Evolutionary conservation across 345 rosid genomes (phyloP).

Genomic region (Salix exigua): DNA sequence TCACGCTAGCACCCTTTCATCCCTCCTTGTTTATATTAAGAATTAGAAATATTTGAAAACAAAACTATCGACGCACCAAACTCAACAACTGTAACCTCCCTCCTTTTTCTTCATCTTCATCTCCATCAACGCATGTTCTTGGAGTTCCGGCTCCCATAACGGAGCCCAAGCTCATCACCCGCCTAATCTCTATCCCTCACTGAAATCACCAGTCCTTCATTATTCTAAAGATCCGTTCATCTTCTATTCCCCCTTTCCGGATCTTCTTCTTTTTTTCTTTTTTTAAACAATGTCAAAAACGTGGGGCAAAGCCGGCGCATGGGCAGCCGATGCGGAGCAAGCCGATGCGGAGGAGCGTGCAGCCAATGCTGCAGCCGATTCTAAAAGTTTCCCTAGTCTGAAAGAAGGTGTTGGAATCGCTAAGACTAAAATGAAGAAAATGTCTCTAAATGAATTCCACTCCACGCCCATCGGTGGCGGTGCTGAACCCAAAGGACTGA

Average conservation of each 20-base stretch:
- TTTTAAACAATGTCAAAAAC: conserved; percentile 47
- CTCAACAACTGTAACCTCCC: background rate
- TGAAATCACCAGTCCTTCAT: background rate
- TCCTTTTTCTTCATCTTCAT: background rate
- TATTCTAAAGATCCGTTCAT: conserved; percentile 7
- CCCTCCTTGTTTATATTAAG: background rate
- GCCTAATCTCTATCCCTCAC: background rate
- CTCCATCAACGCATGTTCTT: conserved; percentile 25
- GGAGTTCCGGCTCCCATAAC: conserved; percentile 65
- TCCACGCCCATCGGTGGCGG: conserved; percentile 23
- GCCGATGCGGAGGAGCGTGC: conserved; percentile 63
- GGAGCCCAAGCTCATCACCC: conserved; percentile 38
- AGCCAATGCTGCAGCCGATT: conserved; percentile 33
- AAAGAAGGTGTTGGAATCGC: conserved; percentile 52
- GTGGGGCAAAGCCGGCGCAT: conserved; percentile 77
- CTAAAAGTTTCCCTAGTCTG: conserved; percentile 75
- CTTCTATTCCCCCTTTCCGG: conserved; percentile 6
- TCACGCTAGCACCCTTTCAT: background rate
- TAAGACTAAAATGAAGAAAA: conserved; percentile 83
- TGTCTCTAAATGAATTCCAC: conserved; percentile 60
- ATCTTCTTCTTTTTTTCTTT: conserved; percentile 6
- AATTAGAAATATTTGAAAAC: background rate
- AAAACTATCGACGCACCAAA: background rate
- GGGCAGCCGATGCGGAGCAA: conserved; percentile 96
- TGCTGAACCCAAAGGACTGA: conserved; percentile 39